Evolutionary conservation across 2,329 filamentous ascomycete genomes (phyloP).

Genomic region (Ophiostoma sp.): DNA sequence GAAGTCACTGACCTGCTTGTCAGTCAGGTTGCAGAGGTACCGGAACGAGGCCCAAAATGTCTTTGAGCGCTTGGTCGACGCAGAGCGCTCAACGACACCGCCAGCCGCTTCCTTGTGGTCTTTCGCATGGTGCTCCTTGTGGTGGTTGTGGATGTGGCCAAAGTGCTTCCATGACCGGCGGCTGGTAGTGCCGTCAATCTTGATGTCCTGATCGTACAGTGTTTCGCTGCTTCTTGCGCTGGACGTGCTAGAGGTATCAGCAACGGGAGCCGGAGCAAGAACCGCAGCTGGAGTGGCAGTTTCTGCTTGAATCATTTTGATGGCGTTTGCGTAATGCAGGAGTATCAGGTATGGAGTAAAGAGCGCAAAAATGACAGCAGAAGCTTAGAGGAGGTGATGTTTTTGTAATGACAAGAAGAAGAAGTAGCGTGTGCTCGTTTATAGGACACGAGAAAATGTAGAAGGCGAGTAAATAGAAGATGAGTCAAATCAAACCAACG

Average conservation of each 20-base stretch:
- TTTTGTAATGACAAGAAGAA: no score
- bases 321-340: no score
- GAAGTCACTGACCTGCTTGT: constrained; percentile 49
- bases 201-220: constrained; percentile 5
- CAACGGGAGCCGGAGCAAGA: neutral
- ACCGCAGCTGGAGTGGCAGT: neutral
- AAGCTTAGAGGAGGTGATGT: no score
- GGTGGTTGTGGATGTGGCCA: constrained; percentile 4
- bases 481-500: neutral
- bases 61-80: constrained; percentile 44
- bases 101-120: constrained; percentile 25
- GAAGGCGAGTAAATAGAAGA: neutral
- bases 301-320: constrained; percentile 5
- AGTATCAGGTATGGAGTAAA: no score
- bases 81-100: constrained; percentile 39
- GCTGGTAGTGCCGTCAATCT: neutral
- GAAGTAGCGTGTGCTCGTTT: no score
- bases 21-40: constrained; percentile 44
- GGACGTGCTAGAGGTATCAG: neutral
- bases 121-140: neutral
- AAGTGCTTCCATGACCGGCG: constrained; percentile 15
- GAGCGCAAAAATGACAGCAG: no score
- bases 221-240: constrained; percentile 14
- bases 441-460: no score
- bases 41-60: constrained; percentile 47